phyloP scores from a whole-genome alignment of 192 early-diverging fungal species.

The Chytriomyces sp. region DNA sequence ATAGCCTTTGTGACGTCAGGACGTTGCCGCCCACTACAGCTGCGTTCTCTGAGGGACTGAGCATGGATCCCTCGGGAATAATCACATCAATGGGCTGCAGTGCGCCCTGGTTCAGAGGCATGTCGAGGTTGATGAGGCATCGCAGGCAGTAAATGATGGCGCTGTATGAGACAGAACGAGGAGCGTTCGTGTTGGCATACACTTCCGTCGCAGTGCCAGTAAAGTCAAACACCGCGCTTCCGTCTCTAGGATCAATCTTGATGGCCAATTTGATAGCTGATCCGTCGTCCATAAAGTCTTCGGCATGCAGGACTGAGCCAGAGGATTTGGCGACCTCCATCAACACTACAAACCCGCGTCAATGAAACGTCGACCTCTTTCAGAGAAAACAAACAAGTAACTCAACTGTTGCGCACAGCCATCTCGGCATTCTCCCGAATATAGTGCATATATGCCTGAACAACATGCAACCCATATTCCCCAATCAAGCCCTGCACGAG shows the following conservation, averaged over 20 bases:
- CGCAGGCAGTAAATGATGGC: slow-evolving; percentile 97
- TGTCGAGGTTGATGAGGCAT: slow-evolving; percentile 84
- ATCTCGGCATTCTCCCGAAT: slow-evolving; percentile 87
- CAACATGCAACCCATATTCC: slow-evolving; percentile 82
- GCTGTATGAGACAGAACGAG: slow-evolving; percentile 71
- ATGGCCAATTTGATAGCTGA: slow-evolving; percentile 75
- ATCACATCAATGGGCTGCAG: slow-evolving; percentile 78
- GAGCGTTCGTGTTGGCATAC: slow-evolving; percentile 88
- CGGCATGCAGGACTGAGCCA: slow-evolving; percentile 34
- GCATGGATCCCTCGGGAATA: slow-evolving; percentile 79
- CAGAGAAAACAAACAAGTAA: neutral
- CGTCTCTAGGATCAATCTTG: slow-evolving; percentile 65
- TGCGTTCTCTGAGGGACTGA: slow-evolving; percentile 76
- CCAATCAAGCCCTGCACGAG: slow-evolving; percentile 78
- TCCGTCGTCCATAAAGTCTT: slow-evolving; percentile 94
- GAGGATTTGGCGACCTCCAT: slow-evolving; percentile 51
- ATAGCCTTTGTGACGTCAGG: slow-evolving; percentile 87
- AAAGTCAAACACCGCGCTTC: slow-evolving; percentile 92
- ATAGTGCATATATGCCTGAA: slow-evolving; percentile 94
- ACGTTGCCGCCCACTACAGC: slow-evolving; percentile 99
- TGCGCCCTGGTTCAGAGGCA: slow-evolving; percentile 96
- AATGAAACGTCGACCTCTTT: neutral
- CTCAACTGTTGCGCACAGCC: slow-evolving; percentile 67
- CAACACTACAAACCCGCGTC: slow-evolving; percentile 50
- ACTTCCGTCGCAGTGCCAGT: slow-evolving; percentile 82